Evolutionary conservation across 2,329 filamentous ascomycete genomes (phyloP), one percentile per base, ranked within the genome.

Genomic region (Ascochyta lentis): DNA sequence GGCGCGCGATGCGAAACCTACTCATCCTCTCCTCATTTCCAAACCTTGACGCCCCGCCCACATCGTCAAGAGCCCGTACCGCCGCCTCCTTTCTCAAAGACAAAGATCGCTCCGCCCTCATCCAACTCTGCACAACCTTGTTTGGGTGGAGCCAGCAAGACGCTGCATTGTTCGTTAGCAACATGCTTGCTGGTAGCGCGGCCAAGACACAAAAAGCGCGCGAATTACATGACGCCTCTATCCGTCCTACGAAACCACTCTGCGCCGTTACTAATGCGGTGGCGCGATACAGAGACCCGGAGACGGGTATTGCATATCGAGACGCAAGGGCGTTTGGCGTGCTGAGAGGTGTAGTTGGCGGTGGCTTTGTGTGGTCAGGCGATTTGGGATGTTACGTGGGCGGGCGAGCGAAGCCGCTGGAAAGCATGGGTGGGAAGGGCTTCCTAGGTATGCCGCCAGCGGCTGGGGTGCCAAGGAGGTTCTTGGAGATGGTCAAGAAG

Each of bases 321-420:
- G 94, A 94, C 71, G 80, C 86, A 39, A 85, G 88, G 59, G 93
- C 92, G 0, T 97, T 92, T 77, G 86, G 86, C 66, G 88, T 96
- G 73, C 89, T 98, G 41, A 89, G 91, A 67, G 86, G 88, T 51
- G 82, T 96, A 13, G 78, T 86, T 48, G 84, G 81, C 1, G 89
- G 91, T 39, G 87, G 91, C 40, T 93, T 92, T 73, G 85, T 85
- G 54, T 99, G 91, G 90, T 96, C 92, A 72, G 82, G 81, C 27
- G 81, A 95, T 64, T 76, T 96, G 27, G 92, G 91, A 6, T 90
- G 89, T 15, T 99, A 93, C 84, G 88, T 94, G 4, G 94, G 94
- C 0, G 84, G 82, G 62, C 68, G 70, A 66, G 74, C 66, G 8
- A 70, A 67, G 19, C 65, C 65, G 24, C 60, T 74, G 16, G 62